Evolutionary conservation across 169 alveolate genomes (phyloP).

Genomic region (Plasmodium gallinaceum): DNA sequence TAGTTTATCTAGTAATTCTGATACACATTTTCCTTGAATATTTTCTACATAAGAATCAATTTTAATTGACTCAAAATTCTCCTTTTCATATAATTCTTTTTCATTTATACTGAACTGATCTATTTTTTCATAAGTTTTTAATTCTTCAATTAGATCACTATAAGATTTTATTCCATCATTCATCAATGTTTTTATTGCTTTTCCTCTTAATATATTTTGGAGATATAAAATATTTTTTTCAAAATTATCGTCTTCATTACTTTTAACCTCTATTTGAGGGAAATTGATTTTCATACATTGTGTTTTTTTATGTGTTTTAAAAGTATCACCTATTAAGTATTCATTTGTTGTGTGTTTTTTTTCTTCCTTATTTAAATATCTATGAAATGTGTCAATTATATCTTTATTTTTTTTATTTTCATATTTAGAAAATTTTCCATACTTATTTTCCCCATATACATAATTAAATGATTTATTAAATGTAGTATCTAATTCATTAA

Average conservation of each 20-base stretch:
- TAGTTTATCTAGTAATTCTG: conserved; percentile 59
- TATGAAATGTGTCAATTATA: conserved; percentile 58
- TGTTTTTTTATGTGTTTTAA: conserved; percentile 24
- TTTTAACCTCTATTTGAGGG: conserved; percentile 30
- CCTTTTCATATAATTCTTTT: conserved; percentile 51
- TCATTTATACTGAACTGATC: conserved; percentile 54
- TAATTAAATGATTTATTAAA: conserved; percentile 4
- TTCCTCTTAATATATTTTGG: conserved; percentile 73
- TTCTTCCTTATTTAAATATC: conserved; percentile 74
- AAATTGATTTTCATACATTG: conserved; percentile 50
- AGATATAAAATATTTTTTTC: conserved; percentile 62
- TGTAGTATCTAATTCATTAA: conserved; percentile 22
- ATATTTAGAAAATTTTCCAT: conserved; percentile 37
- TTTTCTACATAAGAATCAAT: conserved; percentile 75
- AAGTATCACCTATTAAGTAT: conserved; percentile 35
- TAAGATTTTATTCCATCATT: conserved; percentile 70
- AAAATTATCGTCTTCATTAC: conserved; percentile 39
- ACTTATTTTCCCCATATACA: conserved; percentile 4
- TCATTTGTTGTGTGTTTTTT: conserved; percentile 28
- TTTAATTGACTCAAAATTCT: conserved; percentile 57
- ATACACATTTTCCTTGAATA: conserved; percentile 68
- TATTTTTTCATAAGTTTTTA: conserved; percentile 72
- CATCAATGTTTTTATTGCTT: conserved; percentile 71
- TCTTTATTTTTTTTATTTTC: conserved; percentile 71
- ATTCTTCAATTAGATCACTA: conserved; percentile 74